Base-by-base conservation (phyloP, 768 basidiomycete genomes). In the Daedaleopsis sinensis region DNA sequence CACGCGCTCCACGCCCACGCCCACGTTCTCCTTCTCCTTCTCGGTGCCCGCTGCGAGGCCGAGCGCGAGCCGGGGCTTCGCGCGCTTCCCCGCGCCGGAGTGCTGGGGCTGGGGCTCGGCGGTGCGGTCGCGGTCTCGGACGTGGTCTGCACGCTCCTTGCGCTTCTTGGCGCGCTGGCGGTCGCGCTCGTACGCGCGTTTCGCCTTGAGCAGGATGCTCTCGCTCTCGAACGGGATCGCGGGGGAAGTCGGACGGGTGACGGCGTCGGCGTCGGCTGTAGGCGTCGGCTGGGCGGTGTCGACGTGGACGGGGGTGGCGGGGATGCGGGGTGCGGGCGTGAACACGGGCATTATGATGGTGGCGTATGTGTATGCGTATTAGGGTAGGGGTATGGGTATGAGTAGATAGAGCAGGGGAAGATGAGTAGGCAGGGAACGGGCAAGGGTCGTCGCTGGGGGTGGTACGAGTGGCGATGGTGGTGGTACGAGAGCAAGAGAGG, bases 141-240 rank as follows among this genome's bases (percentile, higher is more conserved):
- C 63, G 55, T 32, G 63, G 55, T 79, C 79, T 19, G 74, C 76
- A 47, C 62, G 62, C 27, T 59, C 62, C 55, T 64, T 64, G 32
- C 79, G 75, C 69, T 78, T 78, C 77, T 78, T 82, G 39, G 71
- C 66, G 54, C 77, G 74, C 71, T 83, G 80, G 52, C 83, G 69
- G 55, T 80, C 78, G 65, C 81, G 82, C 71, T 84, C 83, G 67
- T 73, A 80, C 10, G 80, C 79, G 15, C 82, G 79, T 44, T 74
- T 58, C 65, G 82, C 81, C 71, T 79, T 80, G 62, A 71, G 53
- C 63, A 69, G 69, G 32, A 62, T 48, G 52, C 63, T 57, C 43
- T 58, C 61, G 55, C 52, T 57, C 43, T 55, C 55, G 43, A 43
- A 37, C 3, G 51, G 55, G 35, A 19, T 35, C 55, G 53, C 43